Percentiles rank a stretch among this genome's conserved stretches.
These are phyloP conservation scores for Aspergillus pseudonomiae DNA, from an alignment of 2,329 filamentous ascomycete genomes.

Conservation along the genomic window DNA sequence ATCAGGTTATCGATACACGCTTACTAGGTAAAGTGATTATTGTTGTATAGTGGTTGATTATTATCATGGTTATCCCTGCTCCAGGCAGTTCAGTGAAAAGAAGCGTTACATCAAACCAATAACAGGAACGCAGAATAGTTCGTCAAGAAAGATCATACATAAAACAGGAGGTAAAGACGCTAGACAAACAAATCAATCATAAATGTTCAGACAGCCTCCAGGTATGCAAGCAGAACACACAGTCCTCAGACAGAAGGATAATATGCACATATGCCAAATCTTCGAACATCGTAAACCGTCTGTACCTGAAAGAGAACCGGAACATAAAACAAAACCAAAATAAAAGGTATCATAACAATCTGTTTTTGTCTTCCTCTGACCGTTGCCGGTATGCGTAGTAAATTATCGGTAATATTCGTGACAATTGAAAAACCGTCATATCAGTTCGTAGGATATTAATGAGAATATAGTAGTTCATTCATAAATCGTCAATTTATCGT, in stretches of 20 bases:
- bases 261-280: neutral
- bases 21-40: neutral
- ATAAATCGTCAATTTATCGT: slow-evolving; percentile 15
- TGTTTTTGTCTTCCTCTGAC: slow-evolving; percentile 5
- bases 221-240: neutral
- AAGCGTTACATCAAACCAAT: neutral
- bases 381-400: neutral
- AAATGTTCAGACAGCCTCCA: slow-evolving; percentile 21
- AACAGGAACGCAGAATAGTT: neutral
- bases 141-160: no score
- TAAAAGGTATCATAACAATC: slow-evolving; percentile 8
- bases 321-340: slow-evolving; percentile 12
- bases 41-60: neutral
- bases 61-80: neutral
- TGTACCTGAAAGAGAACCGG: slow-evolving; percentile 7
- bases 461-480: neutral
- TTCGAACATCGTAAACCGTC: neutral
- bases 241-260: neutral
- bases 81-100: neutral
- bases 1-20: neutral
- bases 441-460: neutral
- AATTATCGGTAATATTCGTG: slow-evolving; percentile 3
- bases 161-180: slow-evolving; percentile 1
- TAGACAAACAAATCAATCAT: slow-evolving; percentile 16
- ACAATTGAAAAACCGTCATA: neutral